Percentiles rank a stretch among this genome's conserved stretches.
Conservation (phyloP, 2,329 filamentous ascomycete genomes). For the Epichloe sylvatica region DNA sequence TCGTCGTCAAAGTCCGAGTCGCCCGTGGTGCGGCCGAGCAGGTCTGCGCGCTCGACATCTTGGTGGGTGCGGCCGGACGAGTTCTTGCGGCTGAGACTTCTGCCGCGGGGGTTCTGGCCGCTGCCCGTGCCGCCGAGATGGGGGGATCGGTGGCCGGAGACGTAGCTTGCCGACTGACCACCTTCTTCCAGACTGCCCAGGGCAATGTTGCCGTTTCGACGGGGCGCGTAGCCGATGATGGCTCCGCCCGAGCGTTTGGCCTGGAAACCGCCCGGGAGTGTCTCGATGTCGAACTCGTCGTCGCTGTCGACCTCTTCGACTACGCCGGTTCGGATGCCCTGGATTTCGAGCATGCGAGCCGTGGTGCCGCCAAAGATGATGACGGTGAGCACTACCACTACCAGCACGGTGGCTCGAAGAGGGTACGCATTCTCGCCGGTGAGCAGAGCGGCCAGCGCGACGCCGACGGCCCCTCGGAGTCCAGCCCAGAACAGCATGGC, state of each 20-base stretch:
- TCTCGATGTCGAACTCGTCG: slow-evolving; percentile 95
- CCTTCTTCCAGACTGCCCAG: slow-evolving; percentile 35
- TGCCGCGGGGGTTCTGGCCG: slow-evolving; percentile 32
- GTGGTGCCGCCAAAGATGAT: slow-evolving; percentile 98
- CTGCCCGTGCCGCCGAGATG: slow-evolving; percentile 19
- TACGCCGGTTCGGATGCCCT: slow-evolving; percentile 91
- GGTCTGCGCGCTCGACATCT: slow-evolving; percentile 42
- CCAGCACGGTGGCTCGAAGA: slow-evolving; percentile 85
- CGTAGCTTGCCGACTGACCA: slow-evolving; percentile 30
- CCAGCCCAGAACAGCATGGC: slow-evolving; percentile 99
- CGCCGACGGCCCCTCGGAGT: slow-evolving; percentile 85
- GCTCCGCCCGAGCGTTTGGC: slow-evolving; percentile 65
- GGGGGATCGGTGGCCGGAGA: slow-evolving; percentile 38
- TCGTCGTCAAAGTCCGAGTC: slow-evolving; percentile 50
- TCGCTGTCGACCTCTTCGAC: slow-evolving; percentile 96
- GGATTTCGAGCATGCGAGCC: slow-evolving; percentile 90
- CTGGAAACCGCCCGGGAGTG: slow-evolving; percentile 56
- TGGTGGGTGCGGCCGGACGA: slow-evolving; percentile 26
- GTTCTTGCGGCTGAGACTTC: slow-evolving; percentile 39
- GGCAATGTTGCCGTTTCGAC: slow-evolving; percentile 47
- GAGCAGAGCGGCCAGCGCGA: slow-evolving; percentile 81
- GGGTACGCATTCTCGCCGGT: slow-evolving; percentile 69
- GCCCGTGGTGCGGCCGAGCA: slow-evolving; percentile 36
- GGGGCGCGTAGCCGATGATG: slow-evolving; percentile 66
- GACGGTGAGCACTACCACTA: slow-evolving; percentile 92